These are phyloP conservation scores for Diaporthe citrichinensis DNA, from an alignment of 2,329 filamentous ascomycete genomes.

Conservation along the genomic window DNA sequence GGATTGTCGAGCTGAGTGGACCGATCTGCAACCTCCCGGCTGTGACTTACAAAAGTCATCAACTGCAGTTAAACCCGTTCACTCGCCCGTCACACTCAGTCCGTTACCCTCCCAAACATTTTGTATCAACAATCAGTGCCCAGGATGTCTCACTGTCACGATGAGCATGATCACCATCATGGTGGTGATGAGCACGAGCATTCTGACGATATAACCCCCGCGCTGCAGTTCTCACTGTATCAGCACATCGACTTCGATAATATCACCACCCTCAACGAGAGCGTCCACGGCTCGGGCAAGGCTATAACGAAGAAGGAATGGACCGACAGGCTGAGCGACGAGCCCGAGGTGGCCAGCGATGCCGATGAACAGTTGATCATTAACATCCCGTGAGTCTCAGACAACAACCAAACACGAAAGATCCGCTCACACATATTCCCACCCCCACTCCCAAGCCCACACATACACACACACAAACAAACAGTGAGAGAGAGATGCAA, in stretches of 20 bases:
- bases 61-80: slow-evolving; percentile 36
- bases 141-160: slow-evolving; percentile 51
- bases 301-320: slow-evolving; percentile 91
- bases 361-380: slow-evolving; percentile 95
- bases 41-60: slow-evolving; percentile 34
- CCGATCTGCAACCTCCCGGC: background rate
- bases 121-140: background rate
- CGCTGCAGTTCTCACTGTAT: slow-evolving; percentile 91
- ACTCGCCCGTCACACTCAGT: background rate
- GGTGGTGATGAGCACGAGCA: slow-evolving; percentile 82
- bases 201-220: slow-evolving; percentile 91
- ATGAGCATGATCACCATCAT: slow-evolving; percentile 63
- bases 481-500: background rate
- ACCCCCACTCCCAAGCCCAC: background rate
- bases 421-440: background rate
- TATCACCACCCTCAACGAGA: slow-evolving; percentile 89
- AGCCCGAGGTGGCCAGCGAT: slow-evolving; percentile 86
- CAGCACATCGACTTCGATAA: slow-evolving; percentile 91
- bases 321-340: slow-evolving; percentile 79
- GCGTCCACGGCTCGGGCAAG: slow-evolving; percentile 75
- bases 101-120: background rate
- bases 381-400: slow-evolving; percentile 80
- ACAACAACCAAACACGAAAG: background rate
- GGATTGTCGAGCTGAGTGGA: background rate
- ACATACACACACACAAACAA: background rate